Evolutionary conservation across 306 rosid genomes (phyloP), one percentile per base, ranked within the genome.

Genomic region (Alnus rubra): DNA sequence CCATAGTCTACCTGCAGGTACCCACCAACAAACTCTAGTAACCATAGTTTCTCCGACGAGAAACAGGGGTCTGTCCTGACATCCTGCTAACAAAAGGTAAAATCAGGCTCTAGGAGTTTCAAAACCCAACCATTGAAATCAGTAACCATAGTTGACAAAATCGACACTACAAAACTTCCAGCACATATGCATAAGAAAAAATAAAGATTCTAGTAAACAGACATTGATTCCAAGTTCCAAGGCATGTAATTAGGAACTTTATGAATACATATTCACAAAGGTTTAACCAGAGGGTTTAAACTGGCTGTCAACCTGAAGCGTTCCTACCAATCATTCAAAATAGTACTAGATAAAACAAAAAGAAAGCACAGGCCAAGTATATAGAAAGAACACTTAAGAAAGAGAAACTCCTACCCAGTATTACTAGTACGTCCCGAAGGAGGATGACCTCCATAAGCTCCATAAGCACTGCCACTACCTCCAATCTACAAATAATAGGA

Each of bases 401-500:
- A 71, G 48, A 82, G 52, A 60, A 79, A 68, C 30, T 71, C 79
- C 89, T 91, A 96, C 98, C 99, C 93, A 78, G 95, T 89, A 81
- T 87, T 58, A 75, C 89, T 86, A 81, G 85, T 69, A 48, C 96
- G 90, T 77, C 98, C 94, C 52, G 88, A 77, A 72, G 99, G 84
- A 72, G 99, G 84, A 89, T 87, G 91, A 86, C 84, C 84, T 77
- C 98, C 98, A 88, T 96, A 95, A 79, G 92, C 93, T 72, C 97
- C 97, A 79, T 94, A 95, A 76, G 90, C 90, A 44, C 91, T 19
- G 80, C 96, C 81, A 39, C 86, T 74, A 59, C 94, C 76, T 59
- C 91, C 96, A 82, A 90, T 85, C 99, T 96, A 80, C 78, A 91
- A 68, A 84, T 78, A 45, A 78, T 50, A 77, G 69, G 70, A 83